A percentile compares a stretch with the other conserved stretches of the same genome.
Evolutionary conservation across 2,329 filamentous ascomycete species (phyloP).

Genomic region (Grosmannia clavigera): DNA sequence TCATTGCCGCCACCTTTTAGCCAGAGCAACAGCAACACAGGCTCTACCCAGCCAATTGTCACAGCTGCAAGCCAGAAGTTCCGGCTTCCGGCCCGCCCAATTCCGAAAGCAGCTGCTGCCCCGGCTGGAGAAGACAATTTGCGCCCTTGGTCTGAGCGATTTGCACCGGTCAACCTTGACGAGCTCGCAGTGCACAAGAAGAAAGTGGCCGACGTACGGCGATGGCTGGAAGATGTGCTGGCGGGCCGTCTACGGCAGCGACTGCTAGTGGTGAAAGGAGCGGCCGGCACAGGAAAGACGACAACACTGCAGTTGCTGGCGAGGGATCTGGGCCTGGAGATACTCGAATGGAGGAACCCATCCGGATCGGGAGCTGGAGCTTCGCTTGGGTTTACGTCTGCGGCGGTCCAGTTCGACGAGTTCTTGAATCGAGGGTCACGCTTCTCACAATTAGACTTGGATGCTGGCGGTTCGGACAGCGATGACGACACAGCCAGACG

Average conservation of each 20-base stretch:
- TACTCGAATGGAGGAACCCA: conserved; percentile 89
- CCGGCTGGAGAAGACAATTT: conserved; percentile 36
- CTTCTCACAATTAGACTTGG: conserved; percentile 44
- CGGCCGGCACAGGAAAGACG: conserved; percentile 87
- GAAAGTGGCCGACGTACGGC: conserved; percentile 76
- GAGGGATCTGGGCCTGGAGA: conserved; percentile 59
- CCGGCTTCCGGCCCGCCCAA: not conserved
- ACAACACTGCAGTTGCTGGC: conserved; percentile 72
- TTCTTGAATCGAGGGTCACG: conserved; percentile 74
- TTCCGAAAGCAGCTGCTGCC: not conserved
- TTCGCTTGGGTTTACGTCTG: conserved; percentile 52
- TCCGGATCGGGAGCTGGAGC: conserved; percentile 32
- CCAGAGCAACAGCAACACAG: not conserved
- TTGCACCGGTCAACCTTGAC: conserved; percentile 59
- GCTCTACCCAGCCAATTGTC: conserved; percentile 19
- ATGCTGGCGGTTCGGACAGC: conserved; percentile 15
- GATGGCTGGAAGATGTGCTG: conserved; percentile 69
- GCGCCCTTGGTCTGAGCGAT: conserved; percentile 80
- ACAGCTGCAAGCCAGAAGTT: conserved; percentile 3
- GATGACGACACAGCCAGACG: conserved; percentile 11
- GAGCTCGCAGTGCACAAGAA: conserved; percentile 91
- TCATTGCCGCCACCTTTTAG: conserved; percentile 14
- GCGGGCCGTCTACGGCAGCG: conserved; percentile 53
- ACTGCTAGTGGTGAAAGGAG: conserved; percentile 74
- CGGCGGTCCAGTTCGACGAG: conserved; percentile 77